Percentiles rank a stretch among this genome's conserved stretches.
These are phyloP conservation scores for Sophora flavescens DNA, from an alignment of 306 rosid species.

Conservation along the genomic window DNA sequence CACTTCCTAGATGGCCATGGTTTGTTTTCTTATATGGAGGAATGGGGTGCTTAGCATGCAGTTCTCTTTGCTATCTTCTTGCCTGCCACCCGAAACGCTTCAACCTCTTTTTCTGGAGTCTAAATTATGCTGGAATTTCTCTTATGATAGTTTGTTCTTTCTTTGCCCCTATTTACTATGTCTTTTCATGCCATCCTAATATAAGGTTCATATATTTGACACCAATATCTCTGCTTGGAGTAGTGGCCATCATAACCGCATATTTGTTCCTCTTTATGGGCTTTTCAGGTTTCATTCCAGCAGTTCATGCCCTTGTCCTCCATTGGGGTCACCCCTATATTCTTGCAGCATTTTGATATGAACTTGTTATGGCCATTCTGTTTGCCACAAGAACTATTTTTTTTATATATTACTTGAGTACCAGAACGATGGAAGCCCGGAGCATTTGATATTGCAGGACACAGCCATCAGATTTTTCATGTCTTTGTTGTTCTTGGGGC, in stretches of 20 bases:
- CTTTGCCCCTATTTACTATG: constrained; percentile 86
- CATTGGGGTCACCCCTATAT: constrained; percentile 65
- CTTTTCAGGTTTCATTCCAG: constrained; percentile 84
- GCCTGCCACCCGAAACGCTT: constrained; percentile 86
- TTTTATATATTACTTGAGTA: constrained; percentile 72
- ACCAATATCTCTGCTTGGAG: constrained; percentile 73
- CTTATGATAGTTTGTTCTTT: constrained; percentile 87
- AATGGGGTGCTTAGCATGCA: constrained; percentile 88
- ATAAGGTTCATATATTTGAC: constrained; percentile 64
- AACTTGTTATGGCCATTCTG: constrained; percentile 74
- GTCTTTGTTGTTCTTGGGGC: constrained; percentile 88
- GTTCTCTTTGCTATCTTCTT: constrained; percentile 81
- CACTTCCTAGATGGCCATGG: constrained; percentile 89
- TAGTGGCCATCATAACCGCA: constrained; percentile 66
- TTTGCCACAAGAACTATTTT: constrained; percentile 77
- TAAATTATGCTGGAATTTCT: constrained; percentile 92
- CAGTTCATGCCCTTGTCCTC: constrained; percentile 67
- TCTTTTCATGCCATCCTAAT: constrained; percentile 71
- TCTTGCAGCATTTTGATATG: constrained; percentile 66
- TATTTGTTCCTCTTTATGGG: constrained; percentile 80
- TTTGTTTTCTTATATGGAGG: constrained; percentile 81
- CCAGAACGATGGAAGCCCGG: constrained; percentile 94
- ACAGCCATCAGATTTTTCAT: constrained; percentile 96
- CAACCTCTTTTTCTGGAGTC: constrained; percentile 84
- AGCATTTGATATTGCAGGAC: constrained; percentile 88